Evolutionary conservation across 352 stramenopile species (phyloP), one percentile per base, ranked within the genome.

Genomic region (Elongisporangium senticosum): DNA sequence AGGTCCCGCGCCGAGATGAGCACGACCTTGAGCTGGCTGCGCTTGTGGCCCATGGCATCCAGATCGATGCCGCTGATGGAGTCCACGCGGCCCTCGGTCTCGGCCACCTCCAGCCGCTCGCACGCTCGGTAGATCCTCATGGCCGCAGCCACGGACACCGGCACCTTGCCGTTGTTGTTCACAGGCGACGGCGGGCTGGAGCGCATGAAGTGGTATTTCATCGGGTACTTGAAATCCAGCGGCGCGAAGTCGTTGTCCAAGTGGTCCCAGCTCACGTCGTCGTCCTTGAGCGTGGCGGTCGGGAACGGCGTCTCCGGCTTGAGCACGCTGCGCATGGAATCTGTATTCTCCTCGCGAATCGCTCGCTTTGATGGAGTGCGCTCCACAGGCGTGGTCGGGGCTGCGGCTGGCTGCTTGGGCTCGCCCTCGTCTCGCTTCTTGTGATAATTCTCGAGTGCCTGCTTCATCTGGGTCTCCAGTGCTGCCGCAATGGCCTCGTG

Each of bases 41-140:
- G 68, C 56, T 76, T 83, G 37, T 69, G 76, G 5, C 81, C 78
- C 17, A 69, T 67, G 2, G 60, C 56, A 43, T 93, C 79, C 24
- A 87, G 51, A 56, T 93, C 83, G n/a, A 91, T 90, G 4, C 69
- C 61, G 14, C 65, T 87, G 11, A 77, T 60, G 0, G 72, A 43
- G 37, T 89, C 79, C 15, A 85, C 59, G 50, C 69, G 75, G 48
- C 66, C 77, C 24, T 84, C 79, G 7, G 50, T 26, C 37, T 87
- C 67, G 2, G 68, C 70, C 40, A 58, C 43, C 19, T 85, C 67
- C 2, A 93, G 56, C 2, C 79, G 74, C 33, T 91, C 74, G 28
- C 75, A 88, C 11, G 80, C 71, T 20, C 84, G 77, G 6, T 81
- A 37, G 11, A 93, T 79, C 13, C 81, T 74, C 37, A 83, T 75